These are phyloP conservation scores for Cytospora piceicola DNA, from an alignment of 2,329 filamentous ascomycete species.

Conservation along the genomic window DNA sequence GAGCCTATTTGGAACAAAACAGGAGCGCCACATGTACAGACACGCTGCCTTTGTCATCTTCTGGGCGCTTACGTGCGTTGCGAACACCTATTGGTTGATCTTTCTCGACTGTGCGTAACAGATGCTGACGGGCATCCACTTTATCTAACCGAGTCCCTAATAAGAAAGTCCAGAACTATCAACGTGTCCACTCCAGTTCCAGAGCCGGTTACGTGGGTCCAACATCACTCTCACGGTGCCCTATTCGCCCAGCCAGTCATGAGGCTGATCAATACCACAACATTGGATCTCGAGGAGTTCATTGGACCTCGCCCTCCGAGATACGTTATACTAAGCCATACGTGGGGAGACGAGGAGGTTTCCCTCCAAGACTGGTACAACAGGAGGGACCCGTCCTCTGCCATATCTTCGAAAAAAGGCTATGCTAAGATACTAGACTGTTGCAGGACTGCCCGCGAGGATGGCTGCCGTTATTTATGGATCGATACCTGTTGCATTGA, in stretches of 20 bases:
- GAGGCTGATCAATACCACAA: neutral
- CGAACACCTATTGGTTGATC: no score
- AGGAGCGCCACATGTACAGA: no score
- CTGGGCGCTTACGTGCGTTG: no score
- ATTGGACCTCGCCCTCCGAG: neutral
- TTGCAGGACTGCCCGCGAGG: constrained; percentile 45
- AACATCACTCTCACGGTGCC: no score
- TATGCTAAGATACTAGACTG: neutral
- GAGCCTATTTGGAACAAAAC: neutral
- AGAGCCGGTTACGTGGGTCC: no score
- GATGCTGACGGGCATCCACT: no score
- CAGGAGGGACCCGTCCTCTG: neutral
- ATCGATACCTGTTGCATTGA: constrained; percentile 28
- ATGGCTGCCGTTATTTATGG: constrained; percentile 4
- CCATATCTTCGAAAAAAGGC: neutral
- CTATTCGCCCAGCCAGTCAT: neutral
- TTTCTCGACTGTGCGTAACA: no score
- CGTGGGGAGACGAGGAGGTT: neutral
- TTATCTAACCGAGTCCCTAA: no score
- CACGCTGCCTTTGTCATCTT: no score
- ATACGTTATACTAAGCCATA: neutral
- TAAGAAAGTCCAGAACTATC: no score
- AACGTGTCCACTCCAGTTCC: no score
- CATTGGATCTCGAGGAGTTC: neutral
- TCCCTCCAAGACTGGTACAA: neutral